Evolutionary conservation across 1,139 yeast genomes (phyloP).

Genomic region (Debaryomycetaceae sp.): DNA sequence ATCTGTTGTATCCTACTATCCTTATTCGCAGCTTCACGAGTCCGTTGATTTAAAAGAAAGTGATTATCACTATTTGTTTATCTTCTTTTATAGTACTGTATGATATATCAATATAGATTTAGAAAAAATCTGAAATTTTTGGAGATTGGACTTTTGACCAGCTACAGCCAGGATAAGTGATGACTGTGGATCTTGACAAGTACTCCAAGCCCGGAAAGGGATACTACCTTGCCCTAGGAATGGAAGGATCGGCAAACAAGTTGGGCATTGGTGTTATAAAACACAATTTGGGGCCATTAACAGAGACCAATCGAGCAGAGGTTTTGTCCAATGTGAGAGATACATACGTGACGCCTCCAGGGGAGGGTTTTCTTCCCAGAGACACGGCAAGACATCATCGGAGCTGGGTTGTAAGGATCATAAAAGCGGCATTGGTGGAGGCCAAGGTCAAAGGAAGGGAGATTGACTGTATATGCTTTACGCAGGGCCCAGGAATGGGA

Average conservation of each 20-base stretch:
- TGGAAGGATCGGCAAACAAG: constrained; percentile 97
- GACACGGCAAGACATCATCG: constrained; percentile 97
- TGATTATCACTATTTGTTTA: constrained; percentile 1
- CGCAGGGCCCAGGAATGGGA: constrained; percentile 99
- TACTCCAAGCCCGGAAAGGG: constrained; percentile 41
- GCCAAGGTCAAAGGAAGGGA: constrained; percentile 57
- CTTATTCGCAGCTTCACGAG: background rate
- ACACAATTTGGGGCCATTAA: constrained; percentile 57
- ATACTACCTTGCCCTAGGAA: constrained; percentile 73
- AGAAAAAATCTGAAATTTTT: background rate
- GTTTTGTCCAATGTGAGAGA: constrained; percentile 87
- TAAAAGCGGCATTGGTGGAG: constrained; percentile 62
- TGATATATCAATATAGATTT: background rate
- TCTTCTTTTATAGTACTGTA: background rate
- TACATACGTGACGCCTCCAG: constrained; percentile 94
- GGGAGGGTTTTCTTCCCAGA: constrained; percentile 94
- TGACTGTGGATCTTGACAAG: constrained; percentile 38
- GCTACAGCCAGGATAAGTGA: constrained; percentile 1
- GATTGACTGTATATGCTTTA: constrained; percentile 87
- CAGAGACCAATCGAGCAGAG: constrained; percentile 57
- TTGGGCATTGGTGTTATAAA: constrained; percentile 89
- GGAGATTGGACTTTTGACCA: background rate
- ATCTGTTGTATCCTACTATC: constrained; percentile 4
- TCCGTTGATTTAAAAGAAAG: background rate
- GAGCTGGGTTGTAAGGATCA: constrained; percentile 87